Percentiles rank a stretch among this genome's conserved stretches.
Evolutionary conservation across 352 stramenopile genomes (phyloP).

Genomic region (Globisporangium spiculum): DNA sequence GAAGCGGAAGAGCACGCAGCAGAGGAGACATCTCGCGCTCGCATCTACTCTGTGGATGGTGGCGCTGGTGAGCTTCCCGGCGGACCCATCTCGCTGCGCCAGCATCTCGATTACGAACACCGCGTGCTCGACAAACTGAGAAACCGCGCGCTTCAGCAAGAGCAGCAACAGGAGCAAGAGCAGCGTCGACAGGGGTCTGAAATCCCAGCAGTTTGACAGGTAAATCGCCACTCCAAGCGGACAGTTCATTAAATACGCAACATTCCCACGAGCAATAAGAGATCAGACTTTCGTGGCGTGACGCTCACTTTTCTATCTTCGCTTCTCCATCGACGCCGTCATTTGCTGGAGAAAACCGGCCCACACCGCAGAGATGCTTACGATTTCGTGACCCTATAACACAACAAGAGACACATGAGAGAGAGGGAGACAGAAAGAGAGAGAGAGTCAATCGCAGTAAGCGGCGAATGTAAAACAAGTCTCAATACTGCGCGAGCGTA

Average conservation of each 20-base stretch:
- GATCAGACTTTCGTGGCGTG: neutral
- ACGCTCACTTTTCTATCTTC: constrained; percentile 28
- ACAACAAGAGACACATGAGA: neutral
- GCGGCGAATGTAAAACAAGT: neutral
- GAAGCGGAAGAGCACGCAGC: constrained; percentile 41
- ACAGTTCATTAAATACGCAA: constrained; percentile 8
- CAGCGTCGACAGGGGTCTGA: constrained; percentile 5
- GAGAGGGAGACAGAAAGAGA: neutral
- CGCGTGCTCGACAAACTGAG: constrained; percentile 50
- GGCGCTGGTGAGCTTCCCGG: constrained; percentile 25
- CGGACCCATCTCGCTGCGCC: constrained; percentile 45
- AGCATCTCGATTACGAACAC: constrained; percentile 57
- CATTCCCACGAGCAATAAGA: neutral
- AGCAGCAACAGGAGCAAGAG: constrained; percentile 20
- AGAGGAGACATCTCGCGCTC: constrained; percentile 11
- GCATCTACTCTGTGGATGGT: constrained; percentile 14
- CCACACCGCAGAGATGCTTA: constrained; percentile 71
- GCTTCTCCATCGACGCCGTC: constrained; percentile 39
- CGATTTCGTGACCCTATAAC: constrained; percentile 62
- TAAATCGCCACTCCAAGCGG: constrained; percentile 4
- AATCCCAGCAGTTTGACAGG: constrained; percentile 13
- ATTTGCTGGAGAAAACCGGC: constrained; percentile 64
- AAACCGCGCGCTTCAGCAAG: constrained; percentile 28
- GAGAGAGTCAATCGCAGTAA: neutral
- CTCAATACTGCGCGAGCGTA: constrained; percentile 18